Evolutionary conservation across 768 basidiomycete genomes (phyloP).

Genomic region (Phaffia tasmanica): DNA sequence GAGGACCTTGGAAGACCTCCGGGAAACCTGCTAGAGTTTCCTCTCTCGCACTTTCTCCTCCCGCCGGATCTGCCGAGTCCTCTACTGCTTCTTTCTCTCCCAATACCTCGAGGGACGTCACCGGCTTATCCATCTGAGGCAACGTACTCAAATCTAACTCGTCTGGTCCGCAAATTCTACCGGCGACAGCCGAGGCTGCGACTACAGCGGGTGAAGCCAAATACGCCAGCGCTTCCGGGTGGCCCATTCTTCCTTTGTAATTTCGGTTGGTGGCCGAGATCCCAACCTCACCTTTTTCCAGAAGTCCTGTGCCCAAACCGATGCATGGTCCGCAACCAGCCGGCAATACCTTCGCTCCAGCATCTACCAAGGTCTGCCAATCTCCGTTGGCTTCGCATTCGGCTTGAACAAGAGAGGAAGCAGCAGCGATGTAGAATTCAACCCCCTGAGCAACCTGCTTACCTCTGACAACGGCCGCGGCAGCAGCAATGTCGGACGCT

Average conservation of each 20-base stretch:
- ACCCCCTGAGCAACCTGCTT: constrained; percentile 70
- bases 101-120: constrained; percentile 31
- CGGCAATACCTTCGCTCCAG: constrained; percentile 84
- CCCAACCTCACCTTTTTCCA: constrained; percentile 89
- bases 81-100: constrained; percentile 30
- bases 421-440: constrained; percentile 95
- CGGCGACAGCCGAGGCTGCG: constrained; percentile 85
- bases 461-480: constrained; percentile 77
- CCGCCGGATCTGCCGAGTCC: constrained; percentile 32
- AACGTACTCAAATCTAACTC: constrained; percentile 49
- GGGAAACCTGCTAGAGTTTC: constrained; percentile 75
- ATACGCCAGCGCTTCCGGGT: constrained; percentile 87
- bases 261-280: constrained; percentile 98
- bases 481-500: constrained; percentile 83
- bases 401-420: constrained; percentile 78
- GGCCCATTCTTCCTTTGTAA: constrained; percentile 98
- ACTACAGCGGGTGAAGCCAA: constrained; percentile 94
- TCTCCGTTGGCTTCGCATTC: constrained; percentile 76
- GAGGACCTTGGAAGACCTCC: constrained; percentile 60
- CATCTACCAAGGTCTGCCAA: constrained; percentile 74
- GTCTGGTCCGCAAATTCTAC: constrained; percentile 75
- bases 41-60: constrained; percentile 39
- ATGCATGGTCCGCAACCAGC: constrained; percentile 98
- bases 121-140: constrained; percentile 40
- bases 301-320: constrained; percentile 78